Conservation (phyloP, 305 asterid species). For the Euphrasia arctica region DNA sequence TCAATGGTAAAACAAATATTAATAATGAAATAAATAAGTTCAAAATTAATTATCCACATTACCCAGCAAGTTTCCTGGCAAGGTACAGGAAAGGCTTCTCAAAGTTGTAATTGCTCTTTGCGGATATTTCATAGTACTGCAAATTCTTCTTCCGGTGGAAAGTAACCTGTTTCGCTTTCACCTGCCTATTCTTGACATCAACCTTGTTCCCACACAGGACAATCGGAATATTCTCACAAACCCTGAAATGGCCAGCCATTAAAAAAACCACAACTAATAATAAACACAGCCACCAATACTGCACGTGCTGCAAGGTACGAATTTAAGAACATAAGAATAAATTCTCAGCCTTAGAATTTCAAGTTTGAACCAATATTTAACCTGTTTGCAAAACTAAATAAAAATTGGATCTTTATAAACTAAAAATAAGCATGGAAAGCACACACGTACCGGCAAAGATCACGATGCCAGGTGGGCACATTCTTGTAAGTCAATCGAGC, state of each 20-base stretch:
- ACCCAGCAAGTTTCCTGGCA: conserved; percentile 65
- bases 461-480: conserved; percentile 91
- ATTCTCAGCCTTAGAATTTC: no score
- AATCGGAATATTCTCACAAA: conserved; percentile 59
- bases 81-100: conserved; percentile 89
- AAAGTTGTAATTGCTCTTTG: conserved; percentile 57
- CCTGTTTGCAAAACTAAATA: no score
- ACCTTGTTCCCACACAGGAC: conserved; percentile 20
- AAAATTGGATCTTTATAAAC: no score
- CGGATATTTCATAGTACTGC: conserved; percentile 41
- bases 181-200: no score
- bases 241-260: conserved; percentile 36
- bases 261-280: background rate
- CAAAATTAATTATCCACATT: background rate
- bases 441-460: conserved; percentile 61
- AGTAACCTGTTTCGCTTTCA: no score
- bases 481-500: conserved; percentile 91
- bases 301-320: background rate
- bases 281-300: background rate
- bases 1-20: background rate
- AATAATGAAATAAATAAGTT: background rate
- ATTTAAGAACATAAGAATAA: no score
- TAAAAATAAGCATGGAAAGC: background rate
- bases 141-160: no score
- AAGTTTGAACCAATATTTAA: no score